Base-by-base conservation (phyloP, 2,329 filamentous ascomycete genomes). In the Sphaerulina musiva region DNA sequence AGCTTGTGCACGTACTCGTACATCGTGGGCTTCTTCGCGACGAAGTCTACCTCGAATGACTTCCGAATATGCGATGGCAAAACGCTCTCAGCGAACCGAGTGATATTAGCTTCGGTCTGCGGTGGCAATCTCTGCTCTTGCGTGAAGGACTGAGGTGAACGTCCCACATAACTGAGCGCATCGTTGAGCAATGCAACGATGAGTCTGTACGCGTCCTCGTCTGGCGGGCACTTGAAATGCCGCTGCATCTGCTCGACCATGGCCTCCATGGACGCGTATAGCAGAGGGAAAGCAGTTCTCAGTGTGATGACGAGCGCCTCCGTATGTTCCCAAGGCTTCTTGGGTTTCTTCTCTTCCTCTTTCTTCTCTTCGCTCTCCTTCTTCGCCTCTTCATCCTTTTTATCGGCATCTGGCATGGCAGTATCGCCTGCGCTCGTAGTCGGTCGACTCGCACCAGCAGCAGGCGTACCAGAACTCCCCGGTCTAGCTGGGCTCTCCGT, bases 221-320 rank as follows among this genome's bases (percentile, higher is more conserved):
- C 93, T 0, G 92, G 92, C 11, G 92, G 92, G 66, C 93, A 97
- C 74, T 98, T 98, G 81, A 98, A 98, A 73, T 97, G 87, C 77
- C 97, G 97, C 71, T 93, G 87, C 55, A 98, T 95, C 72, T 97
- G 92, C 68, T 98, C 93, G 31, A 97, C 91, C 90, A 97, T 98
- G 0, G 92, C 95, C 74, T 99, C 93, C 93, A 99, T 97, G 0
- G 92, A 96, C 42, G 97, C 76, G 8, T 95, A 93, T 63, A 99
- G 80, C 14, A 99, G 79, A 23, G 93, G 93, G 77, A 97, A 98
- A 0, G 92, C 91, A 6, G 93, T 97, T 78, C 98, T 97, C 51
- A 98, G 83, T 31, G 90, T 87, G 34, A 90, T 87, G 80, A 95
- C 90, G 57, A 98, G 89, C 69, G 97, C 91, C 63, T 98, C 93